Base-by-base conservation (phyloP, 2,329 filamentous ascomycete species). In the Gnomoniopsis sp. region DNA sequence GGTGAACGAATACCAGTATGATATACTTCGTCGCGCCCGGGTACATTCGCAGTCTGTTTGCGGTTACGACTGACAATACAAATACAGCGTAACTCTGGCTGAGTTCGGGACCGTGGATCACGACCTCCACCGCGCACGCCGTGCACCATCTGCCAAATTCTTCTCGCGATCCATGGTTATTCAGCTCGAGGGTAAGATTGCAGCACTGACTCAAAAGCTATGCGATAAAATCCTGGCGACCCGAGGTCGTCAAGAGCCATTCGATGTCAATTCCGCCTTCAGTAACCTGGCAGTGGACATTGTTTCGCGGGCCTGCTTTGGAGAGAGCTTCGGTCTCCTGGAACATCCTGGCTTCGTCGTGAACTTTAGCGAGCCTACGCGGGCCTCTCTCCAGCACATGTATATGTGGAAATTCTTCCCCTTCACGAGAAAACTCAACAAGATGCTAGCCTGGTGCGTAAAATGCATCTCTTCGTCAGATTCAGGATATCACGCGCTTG, bases 271-370 rank as follows among this genome's bases (percentile, higher is more conserved):
- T 11, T 17, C 17, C 17, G 55, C 55, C 11, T 57, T 51, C 30
- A 57, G 55, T 30, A 57, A 57, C 26, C 10, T 57, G 15, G 19
- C 38, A 10, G 26, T 38, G 12, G 48, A 51, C 43, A 17, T 51
- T 3, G 33, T 46, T 10, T 52, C 48, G 6, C 22, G n/a, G 14
- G 49, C 49, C 21, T 54, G 49, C 44, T 49, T 49, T 38, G 56
- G 51, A 17, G 50, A 52, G 3, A 53, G 49, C 49, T 52, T 38
- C 8, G 55, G 49, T 30, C 34, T 53, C 4, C 49, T 57, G 68
- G 68, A 6, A 1, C 68, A 69, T 58, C 64, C 69, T 3, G 66
- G 62, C 1, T 74, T 69, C 69, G 65, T 65, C 53, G 69, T 70
- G n/a, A 72, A 72, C 53, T 69, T 71, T 19, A 44, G 48, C 26